These are phyloP conservation scores for Millerozyma miso DNA, from an alignment of 805 yeast species.

Conservation along the genomic window DNA sequence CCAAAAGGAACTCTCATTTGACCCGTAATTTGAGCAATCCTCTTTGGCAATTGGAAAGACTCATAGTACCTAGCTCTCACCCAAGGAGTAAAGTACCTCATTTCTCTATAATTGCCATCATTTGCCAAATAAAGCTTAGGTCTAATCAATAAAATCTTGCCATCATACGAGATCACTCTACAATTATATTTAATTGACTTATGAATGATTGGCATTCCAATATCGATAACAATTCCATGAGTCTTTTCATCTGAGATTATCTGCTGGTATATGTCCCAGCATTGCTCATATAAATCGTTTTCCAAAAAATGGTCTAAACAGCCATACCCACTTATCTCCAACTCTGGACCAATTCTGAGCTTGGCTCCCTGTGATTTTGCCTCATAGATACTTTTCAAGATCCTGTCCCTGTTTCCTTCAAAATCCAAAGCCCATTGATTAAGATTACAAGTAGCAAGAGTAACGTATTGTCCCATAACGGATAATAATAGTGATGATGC, in stretches of 20 bases:
- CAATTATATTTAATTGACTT: slow-evolving; percentile 89
- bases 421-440: slow-evolving; percentile 99
- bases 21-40: slow-evolving; percentile 60
- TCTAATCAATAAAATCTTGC: slow-evolving; percentile 75
- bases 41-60: slow-evolving; percentile 64
- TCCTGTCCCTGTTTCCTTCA: slow-evolving; percentile 94
- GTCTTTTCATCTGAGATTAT: slow-evolving; percentile 67
- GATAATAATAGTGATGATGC: too few relatives aligned
- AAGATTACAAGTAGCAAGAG: slow-evolving; percentile 88
- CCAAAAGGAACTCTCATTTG: slow-evolving; percentile 76
- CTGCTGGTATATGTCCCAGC: slow-evolving; percentile 91
- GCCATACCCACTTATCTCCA: slow-evolving; percentile 92
- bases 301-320: slow-evolving; percentile 93
- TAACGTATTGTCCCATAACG: slow-evolving; percentile 83
- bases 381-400: slow-evolving; percentile 67
- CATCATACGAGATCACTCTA: slow-evolving; percentile 76
- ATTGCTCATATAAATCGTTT: slow-evolving; percentile 79
- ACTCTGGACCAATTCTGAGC: slow-evolving; percentile 93
- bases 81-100: slow-evolving; percentile 98
- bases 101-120: slow-evolving; percentile 97
- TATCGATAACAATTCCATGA: slow-evolving; percentile 74
- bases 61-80: slow-evolving; percentile 72
- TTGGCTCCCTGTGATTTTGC: slow-evolving; percentile 77
- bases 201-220: slow-evolving; percentile 92
- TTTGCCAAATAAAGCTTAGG: slow-evolving; percentile 94